Evolutionary conservation across 2,329 filamentous ascomycete species (phyloP).

Genomic region (Dactylellina haptotyla): DNA sequence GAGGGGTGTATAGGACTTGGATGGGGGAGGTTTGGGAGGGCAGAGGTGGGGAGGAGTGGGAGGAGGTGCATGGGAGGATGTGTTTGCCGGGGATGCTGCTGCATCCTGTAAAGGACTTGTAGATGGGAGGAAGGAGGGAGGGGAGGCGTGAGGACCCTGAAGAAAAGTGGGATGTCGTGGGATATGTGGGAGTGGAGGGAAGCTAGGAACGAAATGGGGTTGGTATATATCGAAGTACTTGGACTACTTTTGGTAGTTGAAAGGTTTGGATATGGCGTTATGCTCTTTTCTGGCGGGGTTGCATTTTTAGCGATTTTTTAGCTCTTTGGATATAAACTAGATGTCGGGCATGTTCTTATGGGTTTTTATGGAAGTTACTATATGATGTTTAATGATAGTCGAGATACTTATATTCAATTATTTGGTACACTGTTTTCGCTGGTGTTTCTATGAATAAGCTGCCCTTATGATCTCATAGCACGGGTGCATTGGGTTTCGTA

Average conservation of each 20-base stretch:
- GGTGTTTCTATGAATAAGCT: not conserved
- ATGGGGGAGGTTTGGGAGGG: constrained; percentile 68
- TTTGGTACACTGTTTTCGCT: not conserved
- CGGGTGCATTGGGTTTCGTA: not conserved
- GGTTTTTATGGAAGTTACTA: not conserved
- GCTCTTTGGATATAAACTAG: not conserved
- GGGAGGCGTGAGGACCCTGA: no score
- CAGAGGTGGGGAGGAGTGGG: constrained; percentile 71
- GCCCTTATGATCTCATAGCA: not conserved
- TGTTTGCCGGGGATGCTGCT: constrained; percentile 89
- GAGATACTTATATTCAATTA: not conserved
- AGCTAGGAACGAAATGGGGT: no score
- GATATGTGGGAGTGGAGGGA: not conserved
- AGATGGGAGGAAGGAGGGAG: no score
- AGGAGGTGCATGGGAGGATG: constrained; percentile 73
- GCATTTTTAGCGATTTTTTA: not conserved
- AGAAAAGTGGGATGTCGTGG: not conserved
- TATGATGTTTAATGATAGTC: not conserved
- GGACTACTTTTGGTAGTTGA: not conserved
- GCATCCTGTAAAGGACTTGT: constrained; percentile 80
- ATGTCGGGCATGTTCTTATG: no score
- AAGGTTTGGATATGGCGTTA: not conserved
- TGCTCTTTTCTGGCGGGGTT: not conserved
- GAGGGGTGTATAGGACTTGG: constrained; percentile 86
- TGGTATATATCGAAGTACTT: no score